phyloP scores from a whole-genome alignment of 345 rosid species.

The Salix koriyanagi region DNA sequence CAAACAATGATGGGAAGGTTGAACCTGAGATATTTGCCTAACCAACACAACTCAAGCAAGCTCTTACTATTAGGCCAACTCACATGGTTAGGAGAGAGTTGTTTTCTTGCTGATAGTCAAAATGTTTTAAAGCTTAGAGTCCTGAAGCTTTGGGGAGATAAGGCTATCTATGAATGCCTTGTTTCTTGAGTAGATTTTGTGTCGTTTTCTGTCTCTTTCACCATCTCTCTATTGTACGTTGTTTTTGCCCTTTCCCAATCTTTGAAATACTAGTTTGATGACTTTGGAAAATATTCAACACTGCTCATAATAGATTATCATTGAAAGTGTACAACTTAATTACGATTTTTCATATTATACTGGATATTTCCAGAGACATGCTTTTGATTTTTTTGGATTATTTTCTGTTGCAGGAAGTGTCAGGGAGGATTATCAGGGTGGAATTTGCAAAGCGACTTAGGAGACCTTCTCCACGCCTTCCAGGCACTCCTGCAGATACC shows the following conservation, averaged over 20 bases:
- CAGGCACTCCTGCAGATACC: conserved; percentile 27
- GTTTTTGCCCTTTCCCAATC: background rate
- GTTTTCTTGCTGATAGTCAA: background rate
- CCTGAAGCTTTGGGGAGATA: background rate
- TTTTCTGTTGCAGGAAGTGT: conserved; percentile 51
- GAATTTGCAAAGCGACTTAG: conserved; percentile 63
- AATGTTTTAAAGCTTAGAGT: background rate
- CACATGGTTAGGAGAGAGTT: background rate
- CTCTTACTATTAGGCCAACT: background rate
- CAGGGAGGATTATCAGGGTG: conserved; percentile 69
- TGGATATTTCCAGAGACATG: background rate
- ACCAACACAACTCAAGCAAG: background rate
- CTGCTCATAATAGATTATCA: background rate
- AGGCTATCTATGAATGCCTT: background rate
- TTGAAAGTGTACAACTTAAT: background rate
- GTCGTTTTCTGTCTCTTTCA: background rate
- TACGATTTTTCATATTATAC: background rate
- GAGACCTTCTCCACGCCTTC: conserved; percentile 44
- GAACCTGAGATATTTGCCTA: background rate
- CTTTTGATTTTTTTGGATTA: background rate
- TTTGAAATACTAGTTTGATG: background rate
- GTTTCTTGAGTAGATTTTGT: background rate
- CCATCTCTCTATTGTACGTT: background rate
- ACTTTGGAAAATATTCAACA: background rate
- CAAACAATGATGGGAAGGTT: background rate